Percentiles rank a stretch among this genome's conserved stretches.
phyloP scores from a whole-genome alignment of 169 alveolate species.

The Perkinsus olseni region DNA sequence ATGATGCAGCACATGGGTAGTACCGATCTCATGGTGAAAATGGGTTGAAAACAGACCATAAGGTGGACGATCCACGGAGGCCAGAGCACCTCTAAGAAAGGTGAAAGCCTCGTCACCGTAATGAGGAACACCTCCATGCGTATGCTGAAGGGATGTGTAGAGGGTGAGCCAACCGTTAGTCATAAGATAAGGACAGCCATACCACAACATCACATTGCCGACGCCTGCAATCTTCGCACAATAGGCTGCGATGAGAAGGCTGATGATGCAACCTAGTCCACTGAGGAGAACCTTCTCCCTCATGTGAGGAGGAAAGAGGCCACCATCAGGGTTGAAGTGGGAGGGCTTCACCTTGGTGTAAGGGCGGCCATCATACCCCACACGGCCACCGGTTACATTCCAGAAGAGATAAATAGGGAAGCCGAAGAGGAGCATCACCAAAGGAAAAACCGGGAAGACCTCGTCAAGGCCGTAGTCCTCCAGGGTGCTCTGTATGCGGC shows the following conservation, averaged over 20 bases:
- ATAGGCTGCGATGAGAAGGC: slow-evolving; percentile 9
- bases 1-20: slow-evolving; percentile 55
- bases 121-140: slow-evolving; percentile 44
- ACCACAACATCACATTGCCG: slow-evolving; percentile 23
- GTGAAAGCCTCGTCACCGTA: slow-evolving; percentile 40
- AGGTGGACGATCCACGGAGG: slow-evolving; percentile 47
- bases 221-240: slow-evolving; percentile 14
- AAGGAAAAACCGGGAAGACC: background rate
- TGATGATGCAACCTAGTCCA: slow-evolving; percentile 23
- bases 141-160: slow-evolving; percentile 48
- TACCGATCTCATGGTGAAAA: slow-evolving; percentile 40
- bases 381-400: slow-evolving; percentile 44
- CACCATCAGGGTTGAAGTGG: slow-evolving; percentile 27
- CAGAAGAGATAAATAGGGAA: slow-evolving; percentile 36
- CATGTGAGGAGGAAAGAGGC: slow-evolving; percentile 35
- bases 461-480: background rate
- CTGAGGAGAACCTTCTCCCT: slow-evolving; percentile 21
- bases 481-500: background rate
- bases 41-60: slow-evolving; percentile 29
- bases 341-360: slow-evolving; percentile 10
- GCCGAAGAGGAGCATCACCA: slow-evolving; percentile 23
- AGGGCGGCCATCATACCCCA: slow-evolving; percentile 5
- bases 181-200: slow-evolving; percentile 35
- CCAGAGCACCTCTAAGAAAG: slow-evolving; percentile 49
- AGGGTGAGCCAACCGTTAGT: slow-evolving; percentile 43